Conservation (phyloP, 345 rosid species). For the Noccaea bulbosa region DNA sequence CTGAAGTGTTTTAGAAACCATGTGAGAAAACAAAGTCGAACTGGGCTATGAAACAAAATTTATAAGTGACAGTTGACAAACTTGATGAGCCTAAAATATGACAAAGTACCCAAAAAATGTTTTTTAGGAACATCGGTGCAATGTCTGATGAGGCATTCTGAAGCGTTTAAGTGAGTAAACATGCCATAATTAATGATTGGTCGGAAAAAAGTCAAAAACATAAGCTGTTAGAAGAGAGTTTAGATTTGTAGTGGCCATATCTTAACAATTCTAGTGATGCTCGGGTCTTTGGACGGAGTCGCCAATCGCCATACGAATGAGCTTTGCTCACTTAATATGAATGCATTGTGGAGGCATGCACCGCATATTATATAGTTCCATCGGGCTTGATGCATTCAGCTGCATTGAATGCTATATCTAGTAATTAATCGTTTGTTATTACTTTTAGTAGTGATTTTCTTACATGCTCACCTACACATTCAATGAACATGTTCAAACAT, state of each 20-base stretch:
- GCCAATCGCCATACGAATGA: not conserved
- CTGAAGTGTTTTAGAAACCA: not conserved
- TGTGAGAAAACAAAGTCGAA: not conserved
- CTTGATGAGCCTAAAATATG: no score
- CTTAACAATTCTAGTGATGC: not conserved
- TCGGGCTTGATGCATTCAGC: not conserved
- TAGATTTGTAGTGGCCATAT: no score
- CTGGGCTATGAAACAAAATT: no score
- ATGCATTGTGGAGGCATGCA: conserved; percentile 1
- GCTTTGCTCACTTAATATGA: not conserved
- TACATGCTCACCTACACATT: not conserved
- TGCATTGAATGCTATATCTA: not conserved
- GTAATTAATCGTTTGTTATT: not conserved
- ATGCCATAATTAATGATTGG: no score
- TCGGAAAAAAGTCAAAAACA: no score
- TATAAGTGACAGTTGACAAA: no score
- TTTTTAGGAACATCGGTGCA: no score
- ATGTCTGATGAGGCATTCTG: no score
- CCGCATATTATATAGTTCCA: not conserved
- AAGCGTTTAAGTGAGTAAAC: no score
- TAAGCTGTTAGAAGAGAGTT: no score
- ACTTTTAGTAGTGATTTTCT: not conserved
- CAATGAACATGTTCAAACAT: not conserved
- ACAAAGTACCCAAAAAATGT: no score
- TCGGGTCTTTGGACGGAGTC: not conserved